phyloP scores from a whole-genome alignment of 1,284 basidiomycete genomes.

The Irpex lacteus region DNA sequence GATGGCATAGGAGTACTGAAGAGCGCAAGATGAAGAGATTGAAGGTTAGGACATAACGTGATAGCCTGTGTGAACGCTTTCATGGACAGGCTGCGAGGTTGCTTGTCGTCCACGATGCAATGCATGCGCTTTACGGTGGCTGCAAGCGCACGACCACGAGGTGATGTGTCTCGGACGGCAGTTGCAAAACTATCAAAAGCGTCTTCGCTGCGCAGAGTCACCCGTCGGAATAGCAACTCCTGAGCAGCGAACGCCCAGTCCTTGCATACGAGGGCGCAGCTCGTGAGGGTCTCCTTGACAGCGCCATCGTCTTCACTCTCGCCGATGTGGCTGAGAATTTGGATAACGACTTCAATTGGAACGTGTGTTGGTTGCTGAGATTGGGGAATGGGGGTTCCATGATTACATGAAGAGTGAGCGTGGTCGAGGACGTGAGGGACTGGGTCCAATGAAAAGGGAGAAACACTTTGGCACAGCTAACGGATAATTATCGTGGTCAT shows the following conservation, averaged over 20 bases:
- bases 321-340: conserved; percentile 57
- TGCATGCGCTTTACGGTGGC: conserved; percentile 51
- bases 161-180: conserved; percentile 45
- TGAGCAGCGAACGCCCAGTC: conserved; percentile 62
- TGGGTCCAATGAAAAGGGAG: not conserved
- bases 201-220: conserved; percentile 48
- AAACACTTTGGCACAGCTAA: conserved; percentile 3
- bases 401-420: not conserved
- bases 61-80: conserved; percentile 56
- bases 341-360: conserved; percentile 60
- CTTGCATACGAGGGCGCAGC: conserved; percentile 60
- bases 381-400: not conserved
- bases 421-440: not conserved
- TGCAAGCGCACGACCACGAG: conserved; percentile 46
- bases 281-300: conserved; percentile 41
- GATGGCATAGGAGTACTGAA: conserved; percentile 43
- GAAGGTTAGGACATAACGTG: conserved; percentile 54
- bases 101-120: conserved; percentile 61
- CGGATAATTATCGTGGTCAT: not conserved
- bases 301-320: conserved; percentile 33
- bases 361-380: conserved; percentile 23
- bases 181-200: conserved; percentile 52
- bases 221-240: conserved; percentile 57
- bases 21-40: conserved; percentile 51
- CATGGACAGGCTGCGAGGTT: conserved; percentile 54